Evolutionary conservation across 2,329 filamentous ascomycete species (phyloP).

Genomic region (Colletotrichum sp.): DNA sequence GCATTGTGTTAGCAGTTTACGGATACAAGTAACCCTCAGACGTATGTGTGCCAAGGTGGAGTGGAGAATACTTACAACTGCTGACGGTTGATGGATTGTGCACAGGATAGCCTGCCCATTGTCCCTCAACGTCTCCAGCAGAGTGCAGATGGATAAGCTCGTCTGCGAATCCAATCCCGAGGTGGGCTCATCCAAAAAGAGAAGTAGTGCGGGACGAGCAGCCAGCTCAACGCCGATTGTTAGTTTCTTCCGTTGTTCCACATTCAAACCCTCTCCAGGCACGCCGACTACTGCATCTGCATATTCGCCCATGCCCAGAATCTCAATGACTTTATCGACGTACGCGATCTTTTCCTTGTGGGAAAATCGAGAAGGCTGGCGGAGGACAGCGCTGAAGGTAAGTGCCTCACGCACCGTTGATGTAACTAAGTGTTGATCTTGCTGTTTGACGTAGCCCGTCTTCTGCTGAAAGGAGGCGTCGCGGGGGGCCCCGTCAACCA

Average conservation of each 20-base stretch:
- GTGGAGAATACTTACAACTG: constrained; percentile 27
- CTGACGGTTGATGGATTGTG: constrained; percentile 57
- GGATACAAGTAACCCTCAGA: background rate
- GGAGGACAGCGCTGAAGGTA: constrained; percentile 69
- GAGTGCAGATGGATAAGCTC: constrained; percentile 74
- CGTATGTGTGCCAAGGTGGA: accelerated
- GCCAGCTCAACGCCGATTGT: constrained; percentile 81
- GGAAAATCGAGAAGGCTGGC: constrained; percentile 65
- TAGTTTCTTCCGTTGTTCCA: constrained; percentile 58
- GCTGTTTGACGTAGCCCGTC: constrained; percentile 75
- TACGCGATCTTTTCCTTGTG: constrained; percentile 29
- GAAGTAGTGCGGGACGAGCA: constrained; percentile 73
- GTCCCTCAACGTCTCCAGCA: constrained; percentile 69
- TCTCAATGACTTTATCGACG: constrained; percentile 32
- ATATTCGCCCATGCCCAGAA: constrained; percentile 60
- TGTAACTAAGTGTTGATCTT: constrained; percentile 72
- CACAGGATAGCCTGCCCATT: constrained; percentile 56
- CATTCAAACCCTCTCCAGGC: constrained; percentile 60
- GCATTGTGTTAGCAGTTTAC: background rate
- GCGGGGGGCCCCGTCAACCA: constrained; percentile 69
- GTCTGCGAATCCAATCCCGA: constrained; percentile 79
- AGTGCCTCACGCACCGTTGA: constrained; percentile 72
- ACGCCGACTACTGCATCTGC: constrained; percentile 74
- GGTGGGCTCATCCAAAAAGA: constrained; percentile 80
- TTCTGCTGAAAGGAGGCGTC: constrained; percentile 74